A percentile compares a stretch with the other conserved stretches of the same genome.
Conservation (phyloP, 305 asterid genomes). For the Ilex paraguariensis region DNA sequence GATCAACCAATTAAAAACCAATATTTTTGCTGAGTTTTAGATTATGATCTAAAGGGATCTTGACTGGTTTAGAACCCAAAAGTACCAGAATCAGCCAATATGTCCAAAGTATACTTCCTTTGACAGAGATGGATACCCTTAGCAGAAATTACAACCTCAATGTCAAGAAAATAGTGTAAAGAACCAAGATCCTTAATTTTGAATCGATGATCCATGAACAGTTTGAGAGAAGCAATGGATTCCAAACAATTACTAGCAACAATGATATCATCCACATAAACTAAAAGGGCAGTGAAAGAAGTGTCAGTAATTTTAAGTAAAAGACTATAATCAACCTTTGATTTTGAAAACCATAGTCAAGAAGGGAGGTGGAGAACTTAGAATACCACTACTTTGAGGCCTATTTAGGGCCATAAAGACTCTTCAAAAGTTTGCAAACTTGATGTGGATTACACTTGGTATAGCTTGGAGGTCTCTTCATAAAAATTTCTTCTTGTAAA, state of each 20-base stretch:
- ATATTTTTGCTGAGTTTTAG: not conserved
- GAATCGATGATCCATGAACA: not conserved
- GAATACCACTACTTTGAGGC: not conserved
- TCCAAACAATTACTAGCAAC: not conserved
- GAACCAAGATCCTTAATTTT: not conserved
- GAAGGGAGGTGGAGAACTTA: not conserved
- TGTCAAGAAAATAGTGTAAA: not conserved
- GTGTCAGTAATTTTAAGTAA: not conserved
- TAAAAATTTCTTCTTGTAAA: not conserved
- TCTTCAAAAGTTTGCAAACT: not conserved
- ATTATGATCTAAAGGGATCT: too few relatives aligned
- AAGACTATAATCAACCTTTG: not conserved
- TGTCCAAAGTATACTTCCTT: too few relatives aligned
- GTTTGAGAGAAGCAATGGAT: not conserved
- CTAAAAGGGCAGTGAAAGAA: not conserved
- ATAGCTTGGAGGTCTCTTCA: not conserved
- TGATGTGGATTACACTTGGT: not conserved
- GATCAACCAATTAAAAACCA: not conserved
- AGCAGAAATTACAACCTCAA: not conserved
- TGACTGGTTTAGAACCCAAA: too few relatives aligned
- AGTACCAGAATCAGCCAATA: too few relatives aligned
- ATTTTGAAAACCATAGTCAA: not conserved
- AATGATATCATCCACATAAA: not conserved
- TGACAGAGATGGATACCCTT: not conserved
- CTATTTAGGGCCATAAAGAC: not conserved